Conservation (phyloP, 257 asterid species). For the Paulownia fortunei region DNA sequence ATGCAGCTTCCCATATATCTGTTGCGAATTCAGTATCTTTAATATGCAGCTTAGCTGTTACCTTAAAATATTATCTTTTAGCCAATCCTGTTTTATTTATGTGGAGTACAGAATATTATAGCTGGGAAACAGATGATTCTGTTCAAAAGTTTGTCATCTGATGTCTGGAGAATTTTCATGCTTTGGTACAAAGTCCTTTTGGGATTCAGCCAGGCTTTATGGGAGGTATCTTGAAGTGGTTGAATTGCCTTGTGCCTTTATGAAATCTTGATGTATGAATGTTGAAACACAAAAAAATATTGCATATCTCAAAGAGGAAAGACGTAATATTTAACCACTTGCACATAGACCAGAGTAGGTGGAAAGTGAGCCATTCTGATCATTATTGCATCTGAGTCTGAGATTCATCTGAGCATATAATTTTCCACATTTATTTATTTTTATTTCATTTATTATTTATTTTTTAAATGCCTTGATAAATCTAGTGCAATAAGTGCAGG, state of each 20-base stretch:
- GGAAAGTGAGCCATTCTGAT: neutral
- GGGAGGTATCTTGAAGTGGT: constrained; percentile 14
- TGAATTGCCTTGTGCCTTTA: neutral
- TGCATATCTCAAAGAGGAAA: neutral
- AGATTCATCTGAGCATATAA: neutral
- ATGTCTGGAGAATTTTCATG: neutral
- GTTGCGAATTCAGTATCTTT: neutral
- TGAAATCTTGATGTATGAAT: constrained; percentile 4
- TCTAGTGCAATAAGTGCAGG: neutral
- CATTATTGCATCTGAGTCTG: neutral
- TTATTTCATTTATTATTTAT: neutral
- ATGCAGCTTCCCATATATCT: constrained; percentile 30
- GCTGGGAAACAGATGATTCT: neutral
- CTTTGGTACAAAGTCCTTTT: neutral
- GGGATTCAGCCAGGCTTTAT: neutral
- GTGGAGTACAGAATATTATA: constrained; percentile 22
- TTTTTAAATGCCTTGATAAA: neutral
- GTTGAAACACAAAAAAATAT: neutral
- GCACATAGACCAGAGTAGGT: neutral
- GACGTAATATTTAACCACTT: neutral
- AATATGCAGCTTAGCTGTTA: constrained; percentile 16
- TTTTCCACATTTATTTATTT: neutral
- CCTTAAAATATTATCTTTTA: constrained; percentile 20
- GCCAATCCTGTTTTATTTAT: constrained; percentile 11
- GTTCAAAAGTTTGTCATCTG: neutral